Evolutionary conservation across 1,284 basidiomycete genomes (phyloP).

Genomic region (Cryptococcus deneoformans): DNA sequence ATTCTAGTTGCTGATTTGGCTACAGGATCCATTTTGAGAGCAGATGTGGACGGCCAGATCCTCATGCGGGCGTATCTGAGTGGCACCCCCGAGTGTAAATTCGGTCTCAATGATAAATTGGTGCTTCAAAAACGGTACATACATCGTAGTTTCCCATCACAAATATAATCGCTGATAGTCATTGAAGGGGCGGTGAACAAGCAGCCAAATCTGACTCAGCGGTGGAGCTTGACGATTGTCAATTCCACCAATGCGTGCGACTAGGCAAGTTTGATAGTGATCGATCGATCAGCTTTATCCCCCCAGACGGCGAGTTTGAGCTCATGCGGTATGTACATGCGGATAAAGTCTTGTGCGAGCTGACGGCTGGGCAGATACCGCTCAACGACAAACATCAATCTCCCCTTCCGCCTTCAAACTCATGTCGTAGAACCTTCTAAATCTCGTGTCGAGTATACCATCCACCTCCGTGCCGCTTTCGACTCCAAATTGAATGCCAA

Average conservation of each 20-base stretch:
- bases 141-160: neutral
- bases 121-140: slow-evolving; percentile 74
- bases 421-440: slow-evolving; percentile 93
- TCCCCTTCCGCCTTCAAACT: slow-evolving; percentile 81
- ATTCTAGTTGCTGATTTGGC: neutral
- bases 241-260: slow-evolving; percentile 98
- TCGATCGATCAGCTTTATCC: slow-evolving; percentile 92
- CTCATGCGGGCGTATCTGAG: slow-evolving; percentile 96
- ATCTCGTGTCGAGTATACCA: slow-evolving; percentile 83
- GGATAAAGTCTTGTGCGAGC: slow-evolving; percentile 19
- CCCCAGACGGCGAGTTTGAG: slow-evolving; percentile 98
- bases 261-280: slow-evolving; percentile 91
- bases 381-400: slow-evolving; percentile 90
- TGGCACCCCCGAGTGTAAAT: slow-evolving; percentile 94
- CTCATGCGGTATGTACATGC: slow-evolving; percentile 70
- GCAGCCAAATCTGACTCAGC: slow-evolving; percentile 62
- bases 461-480: slow-evolving; percentile 87
- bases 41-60: slow-evolving; percentile 97
- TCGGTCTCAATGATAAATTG: slow-evolving; percentile 96
- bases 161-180: neutral
- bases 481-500: slow-evolving; percentile 89
- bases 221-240: slow-evolving; percentile 95
- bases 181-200: slow-evolving; percentile 53
- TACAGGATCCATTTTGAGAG: slow-evolving; percentile 81
- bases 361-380: slow-evolving; percentile 67